Conservation (phyloP, 2,329 filamentous ascomycete genomes). For the Exophiala mesophila region DNA sequence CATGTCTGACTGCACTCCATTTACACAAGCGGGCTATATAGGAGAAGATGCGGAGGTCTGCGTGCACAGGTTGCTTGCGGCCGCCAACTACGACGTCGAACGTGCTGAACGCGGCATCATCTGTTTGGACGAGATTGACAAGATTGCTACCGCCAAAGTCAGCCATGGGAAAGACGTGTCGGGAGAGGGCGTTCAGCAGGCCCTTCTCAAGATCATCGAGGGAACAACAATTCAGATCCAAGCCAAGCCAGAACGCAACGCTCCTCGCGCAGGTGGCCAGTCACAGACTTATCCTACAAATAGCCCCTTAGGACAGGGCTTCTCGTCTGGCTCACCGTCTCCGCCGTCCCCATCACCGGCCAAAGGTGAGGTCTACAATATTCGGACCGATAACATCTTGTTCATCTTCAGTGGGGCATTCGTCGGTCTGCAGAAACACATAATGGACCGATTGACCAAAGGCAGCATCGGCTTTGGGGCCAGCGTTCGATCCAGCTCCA, state of each 20-base stretch:
- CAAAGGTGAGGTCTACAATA: slow-evolving; percentile 61
- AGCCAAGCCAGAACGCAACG: slow-evolving; percentile 59
- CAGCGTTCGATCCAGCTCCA: slow-evolving; percentile 57
- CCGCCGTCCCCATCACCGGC: slow-evolving; percentile 31
- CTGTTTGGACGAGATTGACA: slow-evolving; percentile 94
- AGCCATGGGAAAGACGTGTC: slow-evolving; percentile 89
- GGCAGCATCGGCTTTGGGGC: slow-evolving; percentile 89
- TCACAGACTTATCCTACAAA: slow-evolving; percentile 38
- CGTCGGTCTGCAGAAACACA: slow-evolving; percentile 80
- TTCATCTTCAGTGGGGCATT: slow-evolving; percentile 98
- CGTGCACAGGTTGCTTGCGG: slow-evolving; percentile 82
- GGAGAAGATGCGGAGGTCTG: slow-evolving; percentile 97
- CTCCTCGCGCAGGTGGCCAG: slow-evolving; percentile 35
- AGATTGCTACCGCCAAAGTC: slow-evolving; percentile 84
- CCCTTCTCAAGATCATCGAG: slow-evolving; percentile 90
- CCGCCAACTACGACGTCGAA: slow-evolving; percentile 81
- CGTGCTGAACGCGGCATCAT: slow-evolving; percentile 88
- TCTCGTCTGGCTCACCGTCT: slow-evolving; percentile 29
- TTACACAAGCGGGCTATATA: slow-evolving; percentile 95
- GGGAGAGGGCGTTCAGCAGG: slow-evolving; percentile 94
- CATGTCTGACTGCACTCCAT: slow-evolving; percentile 91
- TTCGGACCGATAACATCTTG: slow-evolving; percentile 92
- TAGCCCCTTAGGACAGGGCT: slow-evolving; percentile 32
- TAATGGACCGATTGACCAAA: slow-evolving; percentile 81
- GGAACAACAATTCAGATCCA: slow-evolving; percentile 90